Conservation (phyloP, 139 green algal genomes). For the Chlamydomonas schloesseri region DNA sequence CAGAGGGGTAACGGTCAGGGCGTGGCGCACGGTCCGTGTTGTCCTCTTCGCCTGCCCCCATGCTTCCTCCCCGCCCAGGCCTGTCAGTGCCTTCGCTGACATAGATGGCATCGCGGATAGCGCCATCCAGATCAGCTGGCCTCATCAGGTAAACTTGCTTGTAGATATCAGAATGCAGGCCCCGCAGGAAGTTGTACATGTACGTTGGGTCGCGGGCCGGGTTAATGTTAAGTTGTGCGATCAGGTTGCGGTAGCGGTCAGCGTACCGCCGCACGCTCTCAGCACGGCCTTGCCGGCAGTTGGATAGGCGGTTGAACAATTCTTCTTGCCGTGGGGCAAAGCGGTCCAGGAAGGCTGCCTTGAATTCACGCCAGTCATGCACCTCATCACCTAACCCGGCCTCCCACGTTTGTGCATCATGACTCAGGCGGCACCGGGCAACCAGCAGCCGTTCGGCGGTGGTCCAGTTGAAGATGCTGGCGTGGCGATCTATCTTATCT, state of each 20-base stretch:
- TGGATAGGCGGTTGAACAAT: background rate
- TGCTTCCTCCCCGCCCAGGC: too few species aligned
- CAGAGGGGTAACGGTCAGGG: too few species aligned
- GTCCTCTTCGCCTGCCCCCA: too few species aligned
- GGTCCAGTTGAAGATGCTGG: too few species aligned
- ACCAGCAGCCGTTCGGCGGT: too few species aligned
- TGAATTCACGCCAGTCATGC: background rate
- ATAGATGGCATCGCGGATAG: background rate
- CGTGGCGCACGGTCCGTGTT: too few species aligned
- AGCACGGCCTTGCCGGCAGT: background rate
- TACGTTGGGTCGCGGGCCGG: background rate
- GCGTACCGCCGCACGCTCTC: background rate
- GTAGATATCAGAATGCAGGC: background rate
- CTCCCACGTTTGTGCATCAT: too few species aligned
- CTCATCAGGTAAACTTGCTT: background rate
- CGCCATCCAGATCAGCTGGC: background rate
- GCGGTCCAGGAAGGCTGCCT: background rate
- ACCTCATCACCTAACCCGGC: too few species aligned
- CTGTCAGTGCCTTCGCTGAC: background rate
- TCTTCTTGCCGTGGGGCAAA: background rate
- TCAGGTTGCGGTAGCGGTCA: background rate
- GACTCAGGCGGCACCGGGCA: too few species aligned
- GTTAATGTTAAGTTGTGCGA: background rate
- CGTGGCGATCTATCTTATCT: too few species aligned
- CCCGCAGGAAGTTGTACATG: background rate